These are phyloP conservation scores for Aspergillus novoparasiticus DNA, from an alignment of 2,329 filamentous ascomycete species.

Conservation along the genomic window DNA sequence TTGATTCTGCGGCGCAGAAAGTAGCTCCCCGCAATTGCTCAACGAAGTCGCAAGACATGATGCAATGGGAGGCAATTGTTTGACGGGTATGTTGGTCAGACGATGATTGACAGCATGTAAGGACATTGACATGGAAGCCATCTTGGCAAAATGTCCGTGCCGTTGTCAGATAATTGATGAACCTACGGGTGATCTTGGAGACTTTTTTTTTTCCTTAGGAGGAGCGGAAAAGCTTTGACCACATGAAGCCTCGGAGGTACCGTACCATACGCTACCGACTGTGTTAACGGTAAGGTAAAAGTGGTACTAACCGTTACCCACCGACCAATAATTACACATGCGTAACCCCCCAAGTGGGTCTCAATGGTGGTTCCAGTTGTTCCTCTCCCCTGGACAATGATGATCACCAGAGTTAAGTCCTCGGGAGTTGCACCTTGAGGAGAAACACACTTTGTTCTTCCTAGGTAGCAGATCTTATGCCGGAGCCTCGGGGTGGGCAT, in stretches of 20 bases:
- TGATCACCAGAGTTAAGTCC: slow-evolving; percentile 3
- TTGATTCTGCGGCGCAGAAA: slow-evolving; percentile 64
- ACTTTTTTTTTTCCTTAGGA: slow-evolving; percentile 4
- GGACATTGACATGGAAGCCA: slow-evolving; percentile 38
- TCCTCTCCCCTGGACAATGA: neutral
- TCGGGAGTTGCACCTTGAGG: neutral
- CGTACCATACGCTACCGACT: slow-evolving; percentile 27
- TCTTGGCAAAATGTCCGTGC: slow-evolving; percentile 17
- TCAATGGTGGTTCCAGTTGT: neutral
- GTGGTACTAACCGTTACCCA: neutral
- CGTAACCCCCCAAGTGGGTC: neutral
- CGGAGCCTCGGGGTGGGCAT: slow-evolving; percentile 24
- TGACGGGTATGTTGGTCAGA: slow-evolving; percentile 70
- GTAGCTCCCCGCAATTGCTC: slow-evolving; percentile 57
- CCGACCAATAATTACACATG: neutral
- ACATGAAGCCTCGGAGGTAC: slow-evolving; percentile 30
- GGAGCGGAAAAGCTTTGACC: slow-evolving; percentile 30
- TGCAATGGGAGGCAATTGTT: slow-evolving; percentile 73
- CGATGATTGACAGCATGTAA: slow-evolving; percentile 49
- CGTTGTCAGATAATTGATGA: neutral
- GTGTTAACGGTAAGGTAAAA: neutral
- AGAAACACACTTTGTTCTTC: slow-evolving; percentile 1
- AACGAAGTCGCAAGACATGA: slow-evolving; percentile 66
- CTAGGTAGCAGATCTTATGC: slow-evolving; percentile 9
- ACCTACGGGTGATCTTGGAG: neutral